Percentiles rank a stretch among this genome's conserved stretches.
Conservation (phyloP, 1,284 basidiomycete genomes). For the Trichosporon asahii region DNA sequence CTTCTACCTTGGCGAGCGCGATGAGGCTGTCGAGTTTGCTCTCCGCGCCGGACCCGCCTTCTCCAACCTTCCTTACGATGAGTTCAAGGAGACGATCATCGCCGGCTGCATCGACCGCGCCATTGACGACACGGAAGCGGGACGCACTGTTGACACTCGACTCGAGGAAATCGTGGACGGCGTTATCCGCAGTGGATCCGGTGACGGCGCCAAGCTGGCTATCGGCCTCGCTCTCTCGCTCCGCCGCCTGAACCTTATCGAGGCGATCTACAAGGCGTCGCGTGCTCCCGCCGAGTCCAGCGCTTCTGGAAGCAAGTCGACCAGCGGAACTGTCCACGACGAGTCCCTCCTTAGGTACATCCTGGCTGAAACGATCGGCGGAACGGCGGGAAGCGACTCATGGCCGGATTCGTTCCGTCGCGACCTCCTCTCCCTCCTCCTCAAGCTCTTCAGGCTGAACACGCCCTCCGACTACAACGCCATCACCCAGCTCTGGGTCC, state of each 20-base stretch:
- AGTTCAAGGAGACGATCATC: constrained; percentile 90
- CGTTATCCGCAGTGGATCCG: constrained; percentile 77
- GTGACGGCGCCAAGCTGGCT: constrained; percentile 81
- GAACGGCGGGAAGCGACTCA: constrained; percentile 47
- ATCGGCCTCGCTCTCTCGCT: constrained; percentile 91
- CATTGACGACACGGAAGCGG: constrained; percentile 59
- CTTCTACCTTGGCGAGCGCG: constrained; percentile 88
- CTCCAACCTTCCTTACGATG: constrained; percentile 67
- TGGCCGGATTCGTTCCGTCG: constrained; percentile 51
- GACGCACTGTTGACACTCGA: constrained; percentile 63
- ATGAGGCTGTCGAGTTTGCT: constrained; percentile 88
- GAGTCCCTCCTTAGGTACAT: constrained; percentile 78
- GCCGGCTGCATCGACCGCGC: constrained; percentile 93
- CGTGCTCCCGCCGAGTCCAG: constrained; percentile 29
- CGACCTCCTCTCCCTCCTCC: constrained; percentile 60
- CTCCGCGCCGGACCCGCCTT: constrained; percentile 84
- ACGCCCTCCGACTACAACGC: constrained; percentile 66
- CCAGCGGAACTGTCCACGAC: constrained; percentile 57
- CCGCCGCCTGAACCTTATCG: constrained; percentile 76
- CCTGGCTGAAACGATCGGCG: constrained; percentile 79
- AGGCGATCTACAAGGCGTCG: constrained; percentile 61
- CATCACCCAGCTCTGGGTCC: constrained; percentile 82
- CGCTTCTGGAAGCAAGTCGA: constrained; percentile 28
- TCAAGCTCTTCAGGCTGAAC: constrained; percentile 72
- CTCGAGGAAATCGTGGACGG: constrained; percentile 78